A percentile compares a stretch with the other conserved stretches of the same genome.
These are phyloP conservation scores for Rhodotorula sp. DNA, from an alignment of 1,284 basidiomycete species.

Conservation along the genomic window DNA sequence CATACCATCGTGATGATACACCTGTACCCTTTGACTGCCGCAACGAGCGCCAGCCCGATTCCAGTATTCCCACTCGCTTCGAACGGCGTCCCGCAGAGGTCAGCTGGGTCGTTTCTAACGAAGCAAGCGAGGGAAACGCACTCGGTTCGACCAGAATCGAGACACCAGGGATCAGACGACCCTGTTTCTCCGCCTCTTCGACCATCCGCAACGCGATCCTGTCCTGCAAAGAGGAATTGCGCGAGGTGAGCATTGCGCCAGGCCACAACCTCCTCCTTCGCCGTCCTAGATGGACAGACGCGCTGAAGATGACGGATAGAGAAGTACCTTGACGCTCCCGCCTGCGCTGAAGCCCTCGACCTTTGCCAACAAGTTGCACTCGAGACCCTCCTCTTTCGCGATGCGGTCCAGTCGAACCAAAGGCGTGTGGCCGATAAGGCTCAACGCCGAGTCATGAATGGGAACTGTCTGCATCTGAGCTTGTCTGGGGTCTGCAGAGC, in stretches of 20 bases:
- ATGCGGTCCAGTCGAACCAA: constrained; percentile 82
- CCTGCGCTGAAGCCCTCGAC: constrained; percentile 87
- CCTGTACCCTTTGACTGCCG: constrained; percentile 77
- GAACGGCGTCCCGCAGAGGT: too few relatives aligned
- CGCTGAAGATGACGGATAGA: not conserved
- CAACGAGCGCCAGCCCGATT: constrained; percentile 86
- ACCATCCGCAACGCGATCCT: constrained; percentile 80
- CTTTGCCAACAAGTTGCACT: constrained; percentile 89
- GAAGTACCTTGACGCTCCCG: constrained; percentile 88
- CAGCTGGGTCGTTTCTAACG: not conserved
- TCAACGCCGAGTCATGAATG: constrained; percentile 73
- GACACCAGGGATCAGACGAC: constrained; percentile 79
- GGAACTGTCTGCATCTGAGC: constrained; percentile 52
- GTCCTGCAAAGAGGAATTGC: constrained; percentile 10
- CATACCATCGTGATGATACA: constrained; percentile 75
- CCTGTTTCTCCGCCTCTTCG: constrained; percentile 81
- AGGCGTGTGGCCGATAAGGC: constrained; percentile 85
- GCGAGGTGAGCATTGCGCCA: too few relatives aligned
- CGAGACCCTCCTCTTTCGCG: constrained; percentile 68
- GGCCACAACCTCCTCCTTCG: not conserved
- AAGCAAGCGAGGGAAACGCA: constrained; percentile 15
- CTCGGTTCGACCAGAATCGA: constrained; percentile 87
- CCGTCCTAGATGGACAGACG: not conserved
- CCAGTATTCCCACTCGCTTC: constrained; percentile 56
- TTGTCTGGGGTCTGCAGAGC: too few relatives aligned